These are phyloP conservation scores for Hypoxylon sp. DNA, from an alignment of 2,329 filamentous ascomycete genomes.

Conservation along the genomic window DNA sequence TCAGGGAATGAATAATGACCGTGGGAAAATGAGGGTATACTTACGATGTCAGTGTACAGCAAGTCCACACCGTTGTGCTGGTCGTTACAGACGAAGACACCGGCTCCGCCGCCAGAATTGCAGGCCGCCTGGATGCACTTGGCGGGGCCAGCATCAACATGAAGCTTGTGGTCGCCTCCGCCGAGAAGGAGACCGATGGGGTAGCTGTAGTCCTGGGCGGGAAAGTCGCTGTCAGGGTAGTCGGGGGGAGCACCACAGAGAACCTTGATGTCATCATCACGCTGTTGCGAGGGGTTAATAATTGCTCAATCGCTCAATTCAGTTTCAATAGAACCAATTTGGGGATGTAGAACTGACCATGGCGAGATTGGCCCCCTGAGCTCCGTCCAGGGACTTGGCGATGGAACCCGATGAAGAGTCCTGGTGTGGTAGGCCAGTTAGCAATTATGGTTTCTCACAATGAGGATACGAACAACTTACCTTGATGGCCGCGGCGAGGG, in stretches of 20 bases:
- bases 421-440: not conserved
- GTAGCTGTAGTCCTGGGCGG: conserved; percentile 29
- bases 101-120: conserved; percentile 19
- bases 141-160: conserved; percentile 32
- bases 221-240: conserved; percentile 24
- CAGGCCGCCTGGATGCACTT: conserved; percentile 34
- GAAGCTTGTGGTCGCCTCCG: conserved; percentile 8
- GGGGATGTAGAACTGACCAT: not conserved
- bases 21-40: not conserved
- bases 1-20: not conserved
- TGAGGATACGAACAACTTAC: not conserved
- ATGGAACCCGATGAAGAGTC: not conserved
- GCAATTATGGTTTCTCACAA: not conserved
- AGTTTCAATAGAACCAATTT: not conserved
- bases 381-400: conserved; percentile 1
- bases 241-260: conserved; percentile 31
- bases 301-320: not conserved
- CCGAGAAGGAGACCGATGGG: conserved; percentile 30
- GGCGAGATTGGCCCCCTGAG: not conserved
- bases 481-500: conserved; percentile 13
- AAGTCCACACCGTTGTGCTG: conserved; percentile 20
- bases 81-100: conserved; percentile 42
- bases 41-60: conserved; percentile 33
- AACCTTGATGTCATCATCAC: conserved; percentile 34
- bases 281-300: conserved; percentile 2